Base-by-base conservation (phyloP, 2,329 filamentous ascomycete species). In the Pseudocercospora eumusae region DNA sequence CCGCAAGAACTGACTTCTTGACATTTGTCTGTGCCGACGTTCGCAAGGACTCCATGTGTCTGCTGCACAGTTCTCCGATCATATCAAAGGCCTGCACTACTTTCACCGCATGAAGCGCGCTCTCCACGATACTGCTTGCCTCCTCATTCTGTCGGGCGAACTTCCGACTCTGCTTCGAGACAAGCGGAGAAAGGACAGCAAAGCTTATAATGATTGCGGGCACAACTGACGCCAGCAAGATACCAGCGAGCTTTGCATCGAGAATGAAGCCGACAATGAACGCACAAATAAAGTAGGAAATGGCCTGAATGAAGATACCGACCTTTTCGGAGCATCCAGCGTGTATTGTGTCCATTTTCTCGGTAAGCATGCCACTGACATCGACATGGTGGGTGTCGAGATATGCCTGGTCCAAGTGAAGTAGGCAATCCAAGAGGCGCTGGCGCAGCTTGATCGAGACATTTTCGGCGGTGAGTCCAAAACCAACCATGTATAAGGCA, bases 361-460 rank as follows among this genome's bases (percentile, higher is more conserved):
- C 78, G 7, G 78, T 80, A 5, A 81, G 70, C 25, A 79, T 74
- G 13, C 73, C 75, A 15, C 80, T 78, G 68, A 83, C 78, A 69
- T 84, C 81, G 20, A 81, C 78, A 40, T 80, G 77, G 63, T 80
- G 74, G 11, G 78, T 77, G 61, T 84, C 82, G 63, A 82, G 81
- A 67, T 81, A 84, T 10, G 80, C 75, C 67, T 82, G 80, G 56
- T 84, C 81, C 69, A 83, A 78, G 28, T 82, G 78, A 21, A 84
- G 70, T 7, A 81, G 76, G 62, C 78, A 78, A 36, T 80, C 72
- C 13, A 84, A 73, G 31, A 83, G 75, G 40, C 75, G 75, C 61
- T 79, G 78, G 52, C 82, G 75, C 6, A 82, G 71, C 31, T 77
- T 77, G 60, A 80, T 74, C 4, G 80, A 80, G 10, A 84, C 76